phyloP scores from a whole-genome alignment of 805 yeast species.

The Yamadazyma laniorum region DNA sequence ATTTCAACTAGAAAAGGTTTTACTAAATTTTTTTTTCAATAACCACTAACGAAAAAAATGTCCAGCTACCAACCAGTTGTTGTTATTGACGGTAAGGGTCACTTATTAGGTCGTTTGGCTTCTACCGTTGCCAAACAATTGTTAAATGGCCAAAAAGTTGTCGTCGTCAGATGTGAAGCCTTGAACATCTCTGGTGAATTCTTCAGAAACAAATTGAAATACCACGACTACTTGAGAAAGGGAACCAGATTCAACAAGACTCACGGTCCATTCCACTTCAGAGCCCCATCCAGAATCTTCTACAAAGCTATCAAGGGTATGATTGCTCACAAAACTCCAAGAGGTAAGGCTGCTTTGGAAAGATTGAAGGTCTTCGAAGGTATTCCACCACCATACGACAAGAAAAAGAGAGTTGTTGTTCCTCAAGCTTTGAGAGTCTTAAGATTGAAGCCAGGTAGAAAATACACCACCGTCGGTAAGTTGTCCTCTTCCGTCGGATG shows the following conservation, averaged over 20 bases:
- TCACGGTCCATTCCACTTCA: slow-evolving; percentile 99
- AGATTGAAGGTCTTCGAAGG: slow-evolving; percentile 99
- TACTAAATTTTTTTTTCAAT: slow-evolving; percentile 9
- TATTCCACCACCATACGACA: slow-evolving; percentile 99
- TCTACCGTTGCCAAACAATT: slow-evolving; percentile 98
- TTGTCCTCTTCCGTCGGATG: slow-evolving; percentile 97
- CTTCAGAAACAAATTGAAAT: slow-evolving; percentile 99
- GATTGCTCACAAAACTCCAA: slow-evolving; percentile 99
- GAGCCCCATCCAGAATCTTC: slow-evolving; percentile 99
- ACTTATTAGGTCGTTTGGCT: slow-evolving; percentile 99
- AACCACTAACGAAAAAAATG: slow-evolving; percentile 36
- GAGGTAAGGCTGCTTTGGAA: slow-evolving; percentile 99
- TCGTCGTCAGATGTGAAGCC: slow-evolving; percentile 95
- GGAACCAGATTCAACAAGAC: slow-evolving; percentile 98
- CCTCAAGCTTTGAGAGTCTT: slow-evolving; percentile 99
- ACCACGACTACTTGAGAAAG: slow-evolving; percentile 99
- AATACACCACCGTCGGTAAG: slow-evolving; percentile 97
- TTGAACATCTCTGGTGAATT: slow-evolving; percentile 99
- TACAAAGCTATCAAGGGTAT: slow-evolving; percentile 99
- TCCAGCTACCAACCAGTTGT: slow-evolving; percentile 94
- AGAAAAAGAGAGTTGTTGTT: slow-evolving; percentile 99
- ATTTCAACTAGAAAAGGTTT: slow-evolving; percentile 5
- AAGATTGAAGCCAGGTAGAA: slow-evolving; percentile 99
- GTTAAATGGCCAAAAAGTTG: slow-evolving; percentile 96
- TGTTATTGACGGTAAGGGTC: slow-evolving; percentile 99